A percentile compares a stretch with the other conserved stretches of the same genome.
phyloP scores from a whole-genome alignment of 2,329 filamentous ascomycete species.

The Ophiocordyceps camponoti-leonardi region DNA sequence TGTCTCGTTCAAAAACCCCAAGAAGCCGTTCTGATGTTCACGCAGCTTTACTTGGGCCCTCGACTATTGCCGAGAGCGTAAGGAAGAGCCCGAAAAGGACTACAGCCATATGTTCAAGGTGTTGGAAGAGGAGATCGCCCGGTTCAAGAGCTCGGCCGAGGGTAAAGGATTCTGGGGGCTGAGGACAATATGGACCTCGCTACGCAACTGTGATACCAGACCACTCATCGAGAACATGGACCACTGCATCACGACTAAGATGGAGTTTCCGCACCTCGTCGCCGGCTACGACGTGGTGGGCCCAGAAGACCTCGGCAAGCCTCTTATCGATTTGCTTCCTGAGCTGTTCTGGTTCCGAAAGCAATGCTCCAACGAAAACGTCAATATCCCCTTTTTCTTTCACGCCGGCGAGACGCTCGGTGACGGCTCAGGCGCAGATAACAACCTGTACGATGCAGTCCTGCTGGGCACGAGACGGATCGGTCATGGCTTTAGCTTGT shows the following conservation, averaged over 20 bases:
- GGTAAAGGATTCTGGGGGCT: slow-evolving; percentile 71
- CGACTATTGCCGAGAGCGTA: slow-evolving; percentile 47
- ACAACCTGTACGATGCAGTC: slow-evolving; percentile 78
- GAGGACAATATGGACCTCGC: slow-evolving; percentile 68
- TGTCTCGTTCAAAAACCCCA: not conserved
- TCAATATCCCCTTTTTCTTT: slow-evolving; percentile 89
- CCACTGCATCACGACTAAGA: slow-evolving; percentile 67
- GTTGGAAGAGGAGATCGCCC: slow-evolving; percentile 60
- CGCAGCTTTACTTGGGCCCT: slow-evolving; percentile 52
- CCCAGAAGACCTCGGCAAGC: slow-evolving; percentile 64
- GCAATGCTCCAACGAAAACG: slow-evolving; percentile 56
- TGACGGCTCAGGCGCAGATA: slow-evolving; percentile 52
- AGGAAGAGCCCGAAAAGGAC: slow-evolving; percentile 48
- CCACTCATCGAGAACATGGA: slow-evolving; percentile 69
- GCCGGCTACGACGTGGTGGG: slow-evolving; percentile 83
- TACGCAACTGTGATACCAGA: slow-evolving; percentile 47
- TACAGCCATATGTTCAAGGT: slow-evolving; percentile 54
- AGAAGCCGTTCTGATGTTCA: not conserved
- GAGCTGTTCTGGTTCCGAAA: slow-evolving; percentile 90
- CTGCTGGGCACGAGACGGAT: slow-evolving; percentile 77
- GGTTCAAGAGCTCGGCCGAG: slow-evolving; percentile 54
- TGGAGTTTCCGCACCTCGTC: slow-evolving; percentile 61
- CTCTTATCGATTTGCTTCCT: slow-evolving; percentile 61
- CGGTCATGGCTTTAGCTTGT: slow-evolving; percentile 75
- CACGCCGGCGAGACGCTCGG: slow-evolving; percentile 83